Base-by-base conservation (phyloP, 805 yeast species). In the Spathaspora sp. region DNA sequence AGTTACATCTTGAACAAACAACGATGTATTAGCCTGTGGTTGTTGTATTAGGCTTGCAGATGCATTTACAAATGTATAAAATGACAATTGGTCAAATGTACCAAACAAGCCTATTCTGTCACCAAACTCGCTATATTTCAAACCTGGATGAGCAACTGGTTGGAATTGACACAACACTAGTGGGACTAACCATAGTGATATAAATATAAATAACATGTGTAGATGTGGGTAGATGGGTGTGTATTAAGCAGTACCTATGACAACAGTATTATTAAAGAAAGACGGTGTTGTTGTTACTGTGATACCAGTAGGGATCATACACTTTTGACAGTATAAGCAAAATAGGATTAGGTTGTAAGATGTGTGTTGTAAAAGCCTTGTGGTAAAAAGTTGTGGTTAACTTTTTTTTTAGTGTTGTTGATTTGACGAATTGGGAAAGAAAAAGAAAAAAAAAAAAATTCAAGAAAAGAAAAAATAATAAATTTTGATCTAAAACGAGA, bases 81-180 rank as follows among this genome's bases (percentile, higher is more conserved):
- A 57, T 2, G 72, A 64, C 28, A 69, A 48, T 7, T 68, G 60
- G 26, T 66, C 54, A 52, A 64, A 70, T 18, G 58, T 53, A 4
- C 75, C 75, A 49, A 68, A 62, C 17, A 70, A 43, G 6, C 74
- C 73, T 31, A 70, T 42, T 44, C 55, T 53, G n/a, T 61, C 61
- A 2, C 74, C 75, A 44, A 68, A 52, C 19, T 56, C 49, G 17
- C 55, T 46, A 46, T 57, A 67, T 44, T 67, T 53, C 18, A 70
- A 50, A 14, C 53, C n/a, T 52, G 16, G 74, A 67, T 19, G 52
- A 54, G 44, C n/a, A 9, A 54, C 19, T 3, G 48, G 29, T 31
- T 52, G 45, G 32, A 56, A 49, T 14, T 10, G 40, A n/a, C 18
- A 14, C 18, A 12, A n/a, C 40, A 35, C 40, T 14, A 35, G 16